Conservation (phyloP, 2,329 filamentous ascomycete genomes). For the Cladosporium sp. region DNA sequence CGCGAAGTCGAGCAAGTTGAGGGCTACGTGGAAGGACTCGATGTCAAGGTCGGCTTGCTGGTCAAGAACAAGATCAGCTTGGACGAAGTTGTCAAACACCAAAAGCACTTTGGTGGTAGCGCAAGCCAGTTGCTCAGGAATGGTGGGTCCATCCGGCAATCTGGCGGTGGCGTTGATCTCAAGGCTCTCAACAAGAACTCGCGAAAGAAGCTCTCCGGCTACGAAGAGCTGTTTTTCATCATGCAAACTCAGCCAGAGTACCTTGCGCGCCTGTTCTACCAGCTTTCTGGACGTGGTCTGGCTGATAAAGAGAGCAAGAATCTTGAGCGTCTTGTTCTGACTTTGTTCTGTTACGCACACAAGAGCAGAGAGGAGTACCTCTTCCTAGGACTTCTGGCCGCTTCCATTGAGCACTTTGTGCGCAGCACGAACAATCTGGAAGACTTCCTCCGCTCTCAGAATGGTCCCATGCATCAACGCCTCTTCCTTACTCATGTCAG, state of each 20-base stretch:
- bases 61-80: conserved; percentile 99
- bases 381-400: conserved; percentile 77
- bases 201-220: conserved; percentile 88
- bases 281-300: conserved; percentile 75
- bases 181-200: conserved; percentile 98
- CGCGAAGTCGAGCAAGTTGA: conserved; percentile 95
- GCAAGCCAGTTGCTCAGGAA: conserved; percentile 29
- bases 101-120: conserved; percentile 83
- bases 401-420: conserved; percentile 81
- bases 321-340: conserved; percentile 91
- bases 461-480: conserved; percentile 90
- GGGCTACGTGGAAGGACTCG: conserved; percentile 95
- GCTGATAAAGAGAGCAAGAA: conserved; percentile 89
- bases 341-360: conserved; percentile 92
- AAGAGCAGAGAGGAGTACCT: conserved; percentile 97
- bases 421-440: conserved; percentile 67
- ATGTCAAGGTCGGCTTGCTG: conserved; percentile 96
- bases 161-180: conserved; percentile 80
- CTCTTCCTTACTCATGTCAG: conserved; percentile 82
- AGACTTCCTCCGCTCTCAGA: conserved; percentile 68
- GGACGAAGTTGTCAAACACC: conserved; percentile 94
- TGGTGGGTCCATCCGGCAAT: conserved; percentile 46
- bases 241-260: conserved; percentile 96
- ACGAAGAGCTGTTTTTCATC: conserved; percentile 96
- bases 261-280: conserved; percentile 79